Percentiles rank a stretch among this genome's conserved stretches.
Evolutionary conservation across 163 green algal genomes (phyloP).

Genomic region (Prototheca cutis): DNA sequence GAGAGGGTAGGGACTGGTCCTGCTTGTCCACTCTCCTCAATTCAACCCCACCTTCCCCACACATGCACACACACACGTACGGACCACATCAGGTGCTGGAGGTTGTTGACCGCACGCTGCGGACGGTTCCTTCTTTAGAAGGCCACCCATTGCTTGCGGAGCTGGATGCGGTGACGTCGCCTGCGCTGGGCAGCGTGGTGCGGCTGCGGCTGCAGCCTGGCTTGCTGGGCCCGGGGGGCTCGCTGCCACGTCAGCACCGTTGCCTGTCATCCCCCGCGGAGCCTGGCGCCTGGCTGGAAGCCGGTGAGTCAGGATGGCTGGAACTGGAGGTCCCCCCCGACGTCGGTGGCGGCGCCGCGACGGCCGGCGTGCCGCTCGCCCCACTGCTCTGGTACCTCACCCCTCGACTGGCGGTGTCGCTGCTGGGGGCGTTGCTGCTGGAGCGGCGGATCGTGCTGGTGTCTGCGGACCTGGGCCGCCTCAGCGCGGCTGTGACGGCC

Average conservation of each 20-base stretch:
- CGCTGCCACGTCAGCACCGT: constrained; percentile 1
- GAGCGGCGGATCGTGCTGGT: constrained; percentile 67
- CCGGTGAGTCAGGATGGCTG: constrained; percentile 6
- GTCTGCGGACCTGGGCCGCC: constrained; percentile 40
- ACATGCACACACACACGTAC: background rate
- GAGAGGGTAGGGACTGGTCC: no score
- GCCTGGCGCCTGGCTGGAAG: constrained; percentile 8
- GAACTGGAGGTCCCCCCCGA: constrained; percentile 56
- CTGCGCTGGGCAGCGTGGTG: constrained; percentile 7
- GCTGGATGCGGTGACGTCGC: constrained; percentile 8
- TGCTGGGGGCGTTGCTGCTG: constrained; percentile 58
- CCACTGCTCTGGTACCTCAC: constrained; percentile 62
- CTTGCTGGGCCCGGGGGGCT: background rate
- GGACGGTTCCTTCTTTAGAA: constrained; percentile 10
- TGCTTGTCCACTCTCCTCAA: no score
- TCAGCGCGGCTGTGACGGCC: constrained; percentile 53
- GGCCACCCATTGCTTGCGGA: constrained; percentile 28
- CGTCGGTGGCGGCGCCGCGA: constrained; percentile 42
- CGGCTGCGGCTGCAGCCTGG: constrained; percentile 9
- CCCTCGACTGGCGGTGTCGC: constrained; percentile 18
- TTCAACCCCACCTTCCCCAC: no score
- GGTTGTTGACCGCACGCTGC: constrained; percentile 47
- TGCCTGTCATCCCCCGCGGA: background rate
- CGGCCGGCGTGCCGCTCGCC: constrained; percentile 53
- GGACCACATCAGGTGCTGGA: constrained; percentile 42